These are phyloP conservation scores for Rhodocollybia butyracea DNA, from an alignment of 768 basidiomycete species.

Conservation along the genomic window DNA sequence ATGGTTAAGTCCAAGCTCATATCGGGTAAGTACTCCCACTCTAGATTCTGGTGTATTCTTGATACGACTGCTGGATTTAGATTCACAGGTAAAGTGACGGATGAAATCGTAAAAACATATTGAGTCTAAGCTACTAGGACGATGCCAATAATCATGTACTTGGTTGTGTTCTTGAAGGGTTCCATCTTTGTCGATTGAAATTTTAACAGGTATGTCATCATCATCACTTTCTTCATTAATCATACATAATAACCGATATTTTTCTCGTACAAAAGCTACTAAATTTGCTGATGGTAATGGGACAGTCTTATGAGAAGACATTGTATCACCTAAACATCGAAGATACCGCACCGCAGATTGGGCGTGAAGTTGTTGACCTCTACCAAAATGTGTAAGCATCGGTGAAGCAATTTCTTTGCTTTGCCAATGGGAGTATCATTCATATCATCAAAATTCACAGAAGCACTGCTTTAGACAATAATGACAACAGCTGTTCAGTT, in stretches of 20 bases:
- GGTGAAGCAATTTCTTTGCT: constrained; percentile 23
- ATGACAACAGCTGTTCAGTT: constrained; percentile 13
- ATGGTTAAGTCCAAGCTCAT: constrained; percentile 10
- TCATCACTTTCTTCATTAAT: neutral
- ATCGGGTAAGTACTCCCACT: neutral
- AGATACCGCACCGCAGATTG: constrained; percentile 32
- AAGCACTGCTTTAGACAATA: constrained; percentile 21
- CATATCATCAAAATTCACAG: neutral
- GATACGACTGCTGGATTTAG: neutral
- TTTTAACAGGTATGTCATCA: neutral
- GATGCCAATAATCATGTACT: constrained; percentile 23
- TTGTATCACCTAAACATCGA: constrained; percentile 16
- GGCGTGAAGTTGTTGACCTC: constrained; percentile 29
- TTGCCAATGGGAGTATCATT: neutral
- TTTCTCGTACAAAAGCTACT: neutral
- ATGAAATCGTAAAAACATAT: constrained; percentile 27
- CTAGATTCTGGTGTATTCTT: neutral
- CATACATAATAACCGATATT: neutral
- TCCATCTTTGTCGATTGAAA: constrained; percentile 10
- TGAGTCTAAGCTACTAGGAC: constrained; percentile 10
- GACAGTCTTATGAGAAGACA: constrained; percentile 24
- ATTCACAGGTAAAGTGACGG: neutral
- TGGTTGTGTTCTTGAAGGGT: constrained; percentile 17
- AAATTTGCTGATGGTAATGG: constrained; percentile 21
- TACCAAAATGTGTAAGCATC: constrained; percentile 23